Evolutionary conservation across 1,284 basidiomycete genomes (phyloP).

Genomic region (Boletus holoroseus): DNA sequence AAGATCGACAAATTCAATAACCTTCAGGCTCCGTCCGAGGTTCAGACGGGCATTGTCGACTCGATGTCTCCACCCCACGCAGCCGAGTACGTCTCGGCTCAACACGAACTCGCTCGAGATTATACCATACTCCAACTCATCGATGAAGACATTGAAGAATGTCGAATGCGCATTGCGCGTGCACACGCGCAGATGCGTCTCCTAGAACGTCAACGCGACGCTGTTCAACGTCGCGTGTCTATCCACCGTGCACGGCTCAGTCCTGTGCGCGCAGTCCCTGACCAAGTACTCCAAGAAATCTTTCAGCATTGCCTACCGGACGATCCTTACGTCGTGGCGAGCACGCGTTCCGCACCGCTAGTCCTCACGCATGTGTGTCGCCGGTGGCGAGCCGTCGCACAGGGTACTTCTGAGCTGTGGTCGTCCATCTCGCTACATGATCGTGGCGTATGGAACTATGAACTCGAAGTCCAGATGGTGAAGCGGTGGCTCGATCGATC

Average conservation of each 20-base stretch:
- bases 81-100: constrained; percentile 17
- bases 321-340: constrained; percentile 21
- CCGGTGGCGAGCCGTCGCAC: constrained; percentile 27
- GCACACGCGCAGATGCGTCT: constrained; percentile 17
- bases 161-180: constrained; percentile 14
- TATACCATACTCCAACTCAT: constrained; percentile 14
- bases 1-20: neutral
- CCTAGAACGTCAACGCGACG: constrained; percentile 19
- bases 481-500: constrained; percentile 22
- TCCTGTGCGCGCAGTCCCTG: constrained; percentile 26
- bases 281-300: constrained; percentile 32
- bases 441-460: constrained; percentile 28
- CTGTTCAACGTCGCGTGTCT: constrained; percentile 16
- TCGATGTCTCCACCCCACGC: constrained; percentile 22
- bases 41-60: constrained; percentile 18
- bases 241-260: constrained; percentile 29
- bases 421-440: constrained; percentile 27
- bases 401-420: constrained; percentile 30
- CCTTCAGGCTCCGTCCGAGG: neutral
- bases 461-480: constrained; percentile 27
- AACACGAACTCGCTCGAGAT: constrained; percentile 16
- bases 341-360: constrained; percentile 21
- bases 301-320: constrained; percentile 28
- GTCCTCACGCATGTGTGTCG: constrained; percentile 33
- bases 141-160: constrained; percentile 16